Conservation (phyloP, 2,329 filamentous ascomycete genomes). For the Epichloe brachyelytri region DNA sequence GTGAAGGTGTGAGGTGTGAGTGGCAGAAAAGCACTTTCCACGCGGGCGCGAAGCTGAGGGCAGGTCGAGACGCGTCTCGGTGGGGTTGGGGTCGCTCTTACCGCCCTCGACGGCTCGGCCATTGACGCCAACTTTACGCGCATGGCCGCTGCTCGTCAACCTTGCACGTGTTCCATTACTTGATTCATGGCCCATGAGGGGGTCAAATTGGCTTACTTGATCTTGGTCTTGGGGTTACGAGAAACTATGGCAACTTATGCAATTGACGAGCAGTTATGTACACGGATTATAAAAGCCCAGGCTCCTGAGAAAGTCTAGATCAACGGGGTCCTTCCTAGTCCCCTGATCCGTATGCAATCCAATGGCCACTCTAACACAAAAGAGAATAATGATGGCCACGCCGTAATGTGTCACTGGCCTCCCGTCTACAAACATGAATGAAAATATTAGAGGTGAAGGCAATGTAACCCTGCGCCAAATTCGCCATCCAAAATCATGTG, state of each 20-base stretch:
- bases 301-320: background rate
- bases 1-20: background rate
- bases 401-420: background rate
- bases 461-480: no score
- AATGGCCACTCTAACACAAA: background rate
- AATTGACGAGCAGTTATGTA: no score
- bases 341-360: no score
- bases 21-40: slow-evolving; percentile 20
- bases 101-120: background rate
- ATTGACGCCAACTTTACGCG: background rate
- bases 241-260: no score
- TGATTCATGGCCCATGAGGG: no score
- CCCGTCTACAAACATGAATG: background rate
- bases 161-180: background rate
- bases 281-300: background rate
- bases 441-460: background rate
- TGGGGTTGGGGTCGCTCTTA: background rate
- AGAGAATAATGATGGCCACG: no score
- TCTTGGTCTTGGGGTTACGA: no score
- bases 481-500: background rate
- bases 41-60: slow-evolving; percentile 15
- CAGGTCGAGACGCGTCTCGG: slow-evolving; percentile 18
- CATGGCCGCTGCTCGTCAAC: no score
- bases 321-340: background rate
- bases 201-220: no score